phyloP scores from a whole-genome alignment of 2,329 filamentous ascomycete species.

The Endothia cerciana region DNA sequence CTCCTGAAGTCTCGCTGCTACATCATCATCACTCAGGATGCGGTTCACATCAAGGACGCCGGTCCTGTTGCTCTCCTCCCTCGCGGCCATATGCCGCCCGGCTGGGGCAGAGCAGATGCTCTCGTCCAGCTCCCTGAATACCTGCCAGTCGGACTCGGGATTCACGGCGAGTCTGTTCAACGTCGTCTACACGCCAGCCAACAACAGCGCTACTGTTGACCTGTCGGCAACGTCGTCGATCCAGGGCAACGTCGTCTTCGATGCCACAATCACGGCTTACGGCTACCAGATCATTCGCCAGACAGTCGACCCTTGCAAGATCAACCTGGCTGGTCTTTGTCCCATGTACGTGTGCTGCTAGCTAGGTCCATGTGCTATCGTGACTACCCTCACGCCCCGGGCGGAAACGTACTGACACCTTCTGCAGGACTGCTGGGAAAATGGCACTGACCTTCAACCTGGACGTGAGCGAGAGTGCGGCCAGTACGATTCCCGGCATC shows the following conservation, averaged over 20 bases:
- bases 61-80: conserved; percentile 49
- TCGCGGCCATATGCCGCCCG: conserved; percentile 50
- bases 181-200: conserved; percentile 76
- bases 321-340: conserved; percentile 75
- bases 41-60: conserved; percentile 51
- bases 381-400: neutral
- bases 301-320: conserved; percentile 75
- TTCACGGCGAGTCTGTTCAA: conserved; percentile 91
- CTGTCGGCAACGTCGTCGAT: conserved; percentile 83
- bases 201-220: conserved; percentile 72
- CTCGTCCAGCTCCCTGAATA: conserved; percentile 79
- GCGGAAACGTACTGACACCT: neutral
- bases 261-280: conserved; percentile 78
- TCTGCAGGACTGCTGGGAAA: conserved; percentile 65
- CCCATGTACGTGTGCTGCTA: conserved; percentile 64
- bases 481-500: conserved; percentile 75
- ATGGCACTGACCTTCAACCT: conserved; percentile 78
- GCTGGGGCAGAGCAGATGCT: conserved; percentile 69
- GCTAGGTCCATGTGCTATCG: neutral
- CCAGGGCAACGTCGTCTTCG: conserved; percentile 78
- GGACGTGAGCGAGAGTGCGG: conserved; percentile 57
- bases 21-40: conserved; percentile 45
- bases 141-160: conserved; percentile 81
- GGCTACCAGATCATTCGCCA: conserved; percentile 73
- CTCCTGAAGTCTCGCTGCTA: conserved; percentile 4